phyloP scores from a whole-genome alignment of 345 rosid species.

The Noccaea bulbosa region DNA sequence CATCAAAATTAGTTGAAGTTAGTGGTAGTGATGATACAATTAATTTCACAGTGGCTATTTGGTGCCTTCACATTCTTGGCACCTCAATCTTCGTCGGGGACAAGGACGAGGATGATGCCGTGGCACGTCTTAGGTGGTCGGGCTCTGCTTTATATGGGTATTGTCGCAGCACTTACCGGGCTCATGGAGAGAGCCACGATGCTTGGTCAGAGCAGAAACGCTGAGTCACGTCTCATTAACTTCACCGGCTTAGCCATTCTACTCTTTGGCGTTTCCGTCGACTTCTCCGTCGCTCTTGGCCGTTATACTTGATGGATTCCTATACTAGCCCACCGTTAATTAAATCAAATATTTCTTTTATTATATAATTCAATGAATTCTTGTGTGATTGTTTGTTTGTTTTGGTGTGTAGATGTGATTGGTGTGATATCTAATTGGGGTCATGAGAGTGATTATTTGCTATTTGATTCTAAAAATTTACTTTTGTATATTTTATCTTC shows the following conservation, averaged over 20 bases:
- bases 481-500: constrained; percentile 9
- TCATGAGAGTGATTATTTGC: constrained; percentile 21
- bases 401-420: constrained; percentile 32
- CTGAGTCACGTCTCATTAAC: constrained; percentile 70
- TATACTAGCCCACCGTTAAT: background rate
- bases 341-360: background rate
- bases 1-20: background rate
- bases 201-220: constrained; percentile 22
- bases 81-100: constrained; percentile 19
- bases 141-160: constrained; percentile 68
- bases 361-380: constrained; percentile 9
- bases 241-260: constrained; percentile 66
- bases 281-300: constrained; percentile 70
- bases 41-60: constrained; percentile 61
- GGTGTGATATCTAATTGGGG: constrained; percentile 35
- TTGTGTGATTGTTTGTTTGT: constrained; percentile 28
- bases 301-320: constrained; percentile 49
- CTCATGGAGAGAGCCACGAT: constrained; percentile 58
- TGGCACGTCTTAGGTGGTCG: constrained; percentile 82
- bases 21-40: constrained; percentile 12
- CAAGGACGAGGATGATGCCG: constrained; percentile 53
- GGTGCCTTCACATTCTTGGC: constrained; percentile 58
- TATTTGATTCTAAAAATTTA: constrained; percentile 12
- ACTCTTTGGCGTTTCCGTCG: constrained; percentile 80
- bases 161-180: constrained; percentile 85